Conservation (phyloP, 1,284 basidiomycete genomes). For the Caloboletus inedulis region DNA sequence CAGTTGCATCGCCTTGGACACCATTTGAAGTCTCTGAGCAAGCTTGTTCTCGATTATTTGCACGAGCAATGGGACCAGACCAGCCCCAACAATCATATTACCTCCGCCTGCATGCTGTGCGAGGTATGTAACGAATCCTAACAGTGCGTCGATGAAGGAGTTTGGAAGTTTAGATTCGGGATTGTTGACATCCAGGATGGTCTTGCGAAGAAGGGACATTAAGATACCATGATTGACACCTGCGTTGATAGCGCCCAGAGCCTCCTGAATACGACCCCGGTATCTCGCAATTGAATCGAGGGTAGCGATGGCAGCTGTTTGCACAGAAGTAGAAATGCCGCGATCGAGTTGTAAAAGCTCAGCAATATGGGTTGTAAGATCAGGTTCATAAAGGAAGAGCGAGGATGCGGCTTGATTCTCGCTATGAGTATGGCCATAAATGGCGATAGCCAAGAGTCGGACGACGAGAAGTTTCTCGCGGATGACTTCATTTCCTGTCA, state of each 20-base stretch:
- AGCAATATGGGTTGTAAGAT: conserved; percentile 83
- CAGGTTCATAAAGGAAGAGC: conserved; percentile 93
- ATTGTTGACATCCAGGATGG: conserved; percentile 67
- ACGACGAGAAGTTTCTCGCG: conserved; percentile 81
- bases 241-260: conserved; percentile 88
- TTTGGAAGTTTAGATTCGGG: conserved; percentile 67
- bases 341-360: conserved; percentile 83
- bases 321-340: conserved; percentile 64
- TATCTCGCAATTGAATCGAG: conserved; percentile 90
- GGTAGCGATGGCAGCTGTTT: conserved; percentile 82
- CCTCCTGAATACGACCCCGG: conserved; percentile 79
- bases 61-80: conserved; percentile 85
- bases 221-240: conserved; percentile 95
- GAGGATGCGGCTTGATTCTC: conserved; percentile 79
- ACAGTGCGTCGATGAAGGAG: conserved; percentile 81
- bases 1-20: conserved; percentile 88
- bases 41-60: conserved; percentile 81
- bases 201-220: conserved; percentile 83
- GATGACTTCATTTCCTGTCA: conserved; percentile 53
- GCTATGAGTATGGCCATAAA: conserved; percentile 80
- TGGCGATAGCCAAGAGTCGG: conserved; percentile 84
- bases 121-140: conserved; percentile 87
- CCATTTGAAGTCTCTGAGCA: conserved; percentile 62
- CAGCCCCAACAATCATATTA: conserved; percentile 96
- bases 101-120: conserved; percentile 82